Evolutionary conservation across 352 stramenopile species (phyloP).

Genomic region (Phytophthora fragariaefolia): DNA sequence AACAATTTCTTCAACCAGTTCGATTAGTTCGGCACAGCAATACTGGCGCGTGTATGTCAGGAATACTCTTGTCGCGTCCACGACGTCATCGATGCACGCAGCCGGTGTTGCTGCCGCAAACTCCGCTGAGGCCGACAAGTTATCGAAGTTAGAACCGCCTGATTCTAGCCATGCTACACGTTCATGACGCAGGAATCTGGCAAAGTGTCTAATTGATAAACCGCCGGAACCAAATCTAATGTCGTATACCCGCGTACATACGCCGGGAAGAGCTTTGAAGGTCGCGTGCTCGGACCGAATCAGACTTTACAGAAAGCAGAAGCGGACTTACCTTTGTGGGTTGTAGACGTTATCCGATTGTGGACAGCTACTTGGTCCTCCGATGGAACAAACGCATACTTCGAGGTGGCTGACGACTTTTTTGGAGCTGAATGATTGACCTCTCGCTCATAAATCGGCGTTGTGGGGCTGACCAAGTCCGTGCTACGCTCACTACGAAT

Average conservation of each 20-base stretch:
- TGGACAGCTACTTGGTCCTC: not conserved
- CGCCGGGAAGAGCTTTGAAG: not conserved
- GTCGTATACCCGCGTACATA: not conserved
- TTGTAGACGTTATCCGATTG: not conserved
- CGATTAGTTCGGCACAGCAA: not conserved
- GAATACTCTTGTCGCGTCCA: not conserved
- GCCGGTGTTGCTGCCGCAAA: not conserved
- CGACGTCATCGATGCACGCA: not conserved
- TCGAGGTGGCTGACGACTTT: not conserved
- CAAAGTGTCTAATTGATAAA: slow-evolving; percentile 1
- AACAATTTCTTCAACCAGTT: not conserved
- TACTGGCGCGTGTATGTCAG: slow-evolving; percentile 1
- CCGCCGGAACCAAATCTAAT: not conserved
- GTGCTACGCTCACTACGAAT: too few relatives aligned
- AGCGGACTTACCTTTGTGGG: slow-evolving; percentile 3
- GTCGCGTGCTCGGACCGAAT: not conserved
- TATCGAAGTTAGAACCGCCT: slow-evolving; percentile 6
- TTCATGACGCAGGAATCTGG: not conserved
- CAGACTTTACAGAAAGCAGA: not conserved
- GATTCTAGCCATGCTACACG: not conserved
- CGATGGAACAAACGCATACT: slow-evolving; percentile 2
- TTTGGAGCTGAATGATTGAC: too few relatives aligned
- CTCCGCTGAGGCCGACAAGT: slow-evolving; percentile 6
- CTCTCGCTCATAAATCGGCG: too few relatives aligned
- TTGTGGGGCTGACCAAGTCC: too few relatives aligned